These are phyloP conservation scores for Aspergillus sp. DNA, from an alignment of 2,329 filamentous ascomycete genomes.

Conservation along the genomic window DNA sequence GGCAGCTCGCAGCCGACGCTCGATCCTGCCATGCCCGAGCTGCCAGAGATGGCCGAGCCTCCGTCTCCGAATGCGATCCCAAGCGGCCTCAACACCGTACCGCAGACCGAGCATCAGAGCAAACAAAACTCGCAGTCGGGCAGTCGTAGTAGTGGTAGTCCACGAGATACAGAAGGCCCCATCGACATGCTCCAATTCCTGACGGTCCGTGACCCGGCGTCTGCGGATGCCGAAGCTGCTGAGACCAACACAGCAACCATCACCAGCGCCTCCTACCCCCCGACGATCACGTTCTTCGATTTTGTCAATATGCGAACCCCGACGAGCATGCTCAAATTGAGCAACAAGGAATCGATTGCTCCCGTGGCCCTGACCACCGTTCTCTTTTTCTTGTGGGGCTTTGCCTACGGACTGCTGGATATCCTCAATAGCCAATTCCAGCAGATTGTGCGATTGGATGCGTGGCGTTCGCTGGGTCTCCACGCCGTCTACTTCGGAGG, in stretches of 20 bases:
- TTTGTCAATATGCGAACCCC: conserved; percentile 60
- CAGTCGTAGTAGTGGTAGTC: conserved; percentile 13
- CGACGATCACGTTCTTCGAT: conserved; percentile 57
- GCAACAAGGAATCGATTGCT: conserved; percentile 56
- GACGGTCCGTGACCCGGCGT: conserved; percentile 46
- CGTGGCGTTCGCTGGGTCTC: conserved; percentile 46
- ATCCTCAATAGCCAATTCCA: conserved; percentile 69
- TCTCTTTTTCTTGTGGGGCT: conserved; percentile 85
- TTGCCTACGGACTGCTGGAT: conserved; percentile 84
- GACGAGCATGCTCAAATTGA: conserved; percentile 60
- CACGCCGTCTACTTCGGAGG: conserved; percentile 62
- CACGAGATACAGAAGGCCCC: not conserved
- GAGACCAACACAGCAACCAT: conserved; percentile 38
- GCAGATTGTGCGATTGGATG: conserved; percentile 42
- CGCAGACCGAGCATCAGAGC: conserved; percentile 1
- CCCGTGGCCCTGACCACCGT: conserved; percentile 68
- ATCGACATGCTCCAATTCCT: conserved; percentile 54
- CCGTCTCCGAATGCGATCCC: not conserved
- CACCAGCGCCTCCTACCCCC: conserved; percentile 30
- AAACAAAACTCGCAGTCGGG: conserved; percentile 21
- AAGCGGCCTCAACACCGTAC: not conserved
- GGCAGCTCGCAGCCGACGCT: conserved; percentile 11
- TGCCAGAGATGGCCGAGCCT: conserved; percentile 4
- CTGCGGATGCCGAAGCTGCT: conserved; percentile 27
- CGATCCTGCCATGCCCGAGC: not conserved